phyloP scores from a whole-genome alignment of 306 rosid species.

The Trifolium pratense region DNA sequence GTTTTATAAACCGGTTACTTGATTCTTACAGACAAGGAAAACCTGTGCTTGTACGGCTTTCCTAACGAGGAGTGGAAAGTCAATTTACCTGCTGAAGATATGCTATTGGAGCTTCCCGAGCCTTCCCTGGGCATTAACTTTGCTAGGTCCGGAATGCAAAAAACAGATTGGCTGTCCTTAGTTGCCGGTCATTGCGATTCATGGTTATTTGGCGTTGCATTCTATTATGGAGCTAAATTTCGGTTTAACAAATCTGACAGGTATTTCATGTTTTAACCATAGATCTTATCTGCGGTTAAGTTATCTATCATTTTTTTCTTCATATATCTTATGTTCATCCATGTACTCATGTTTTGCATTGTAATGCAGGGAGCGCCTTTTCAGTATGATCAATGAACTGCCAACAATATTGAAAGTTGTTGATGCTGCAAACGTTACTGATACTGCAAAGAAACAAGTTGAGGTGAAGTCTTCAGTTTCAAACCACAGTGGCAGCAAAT shows the following conservation, averaged over 20 bases:
- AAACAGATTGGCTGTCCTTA: slow-evolving; percentile 84
- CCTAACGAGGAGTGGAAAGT: slow-evolving; percentile 97
- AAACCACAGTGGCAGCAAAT: slow-evolving; percentile 74
- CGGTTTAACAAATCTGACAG: slow-evolving; percentile 84
- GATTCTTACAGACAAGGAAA: slow-evolving; percentile 80
- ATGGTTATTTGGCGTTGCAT: slow-evolving; percentile 90
- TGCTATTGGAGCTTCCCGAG: slow-evolving; percentile 93
- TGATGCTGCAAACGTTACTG: slow-evolving; percentile 51
- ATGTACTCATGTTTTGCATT: slow-evolving; percentile 4
- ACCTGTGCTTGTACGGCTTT: slow-evolving; percentile 80
- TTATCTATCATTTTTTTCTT: slow-evolving; percentile 26
- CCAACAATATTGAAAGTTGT: slow-evolving; percentile 78
- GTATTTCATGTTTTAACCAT: slow-evolving; percentile 44
- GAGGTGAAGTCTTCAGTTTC: slow-evolving; percentile 80
- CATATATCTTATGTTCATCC: slow-evolving; percentile 17
- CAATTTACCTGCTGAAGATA: slow-evolving; percentile 92
- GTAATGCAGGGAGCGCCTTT: slow-evolving; percentile 75
- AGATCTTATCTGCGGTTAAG: slow-evolving; percentile 22
- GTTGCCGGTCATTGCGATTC: slow-evolving; percentile 94
- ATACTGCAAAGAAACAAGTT: slow-evolving; percentile 72
- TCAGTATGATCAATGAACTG: slow-evolving; percentile 81
- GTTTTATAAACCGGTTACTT: slow-evolving; percentile 28
- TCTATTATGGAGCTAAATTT: slow-evolving; percentile 84
- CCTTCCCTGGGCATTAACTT: slow-evolving; percentile 93
- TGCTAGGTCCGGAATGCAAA: slow-evolving; percentile 95